Evolutionary conservation across 2,329 filamentous ascomycete genomes (phyloP), one percentile per base, ranked within the genome.

Genomic region (Nannizzia gypsea): DNA sequence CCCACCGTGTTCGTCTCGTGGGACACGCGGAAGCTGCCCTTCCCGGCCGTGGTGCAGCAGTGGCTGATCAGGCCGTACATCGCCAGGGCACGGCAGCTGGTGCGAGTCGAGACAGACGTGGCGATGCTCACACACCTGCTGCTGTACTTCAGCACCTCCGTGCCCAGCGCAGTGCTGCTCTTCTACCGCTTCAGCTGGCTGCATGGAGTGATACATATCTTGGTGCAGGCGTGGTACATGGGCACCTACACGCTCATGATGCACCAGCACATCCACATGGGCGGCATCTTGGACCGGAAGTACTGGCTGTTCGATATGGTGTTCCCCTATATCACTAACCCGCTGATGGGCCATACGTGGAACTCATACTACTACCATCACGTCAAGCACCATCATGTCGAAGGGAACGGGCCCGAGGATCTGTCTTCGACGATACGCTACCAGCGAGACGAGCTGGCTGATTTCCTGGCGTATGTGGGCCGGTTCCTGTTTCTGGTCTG

Each of bases 281-380:
- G 84, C 52, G 88, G 88, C 15, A 77, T 91, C 2, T 73, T 91
- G 38, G 73, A 77, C 24, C 81, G 81, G 66, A 70, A 74, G 6
- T 81, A 80, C 59, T 73, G 74, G 36, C 67, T 79, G 31, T 71
- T 91, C 61, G 88, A 92, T 67, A 69, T 72, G 4, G 58, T 79
- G 1, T 91, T 90, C 65, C 88, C 88, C 0, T 92, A 90, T 68
- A 71, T 91, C 44, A 76, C 83, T 9, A 86, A 90, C 65, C 88
- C 88, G 0, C 73, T 92, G 60, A 87, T 90, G 81, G 88, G 88
- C 9, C 88, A 92, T 68, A 90, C 88, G 0, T 90, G 87, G 87
- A 89, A 92, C 73, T 86, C 85, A 1, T 92, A 92, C 74, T 92
- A 81, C 70, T 91, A 90, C 68, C 88, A 92, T 69, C 88, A 92